Conservation (phyloP, 2,329 filamentous ascomycete species). For the Clonostachys byssicola region DNA sequence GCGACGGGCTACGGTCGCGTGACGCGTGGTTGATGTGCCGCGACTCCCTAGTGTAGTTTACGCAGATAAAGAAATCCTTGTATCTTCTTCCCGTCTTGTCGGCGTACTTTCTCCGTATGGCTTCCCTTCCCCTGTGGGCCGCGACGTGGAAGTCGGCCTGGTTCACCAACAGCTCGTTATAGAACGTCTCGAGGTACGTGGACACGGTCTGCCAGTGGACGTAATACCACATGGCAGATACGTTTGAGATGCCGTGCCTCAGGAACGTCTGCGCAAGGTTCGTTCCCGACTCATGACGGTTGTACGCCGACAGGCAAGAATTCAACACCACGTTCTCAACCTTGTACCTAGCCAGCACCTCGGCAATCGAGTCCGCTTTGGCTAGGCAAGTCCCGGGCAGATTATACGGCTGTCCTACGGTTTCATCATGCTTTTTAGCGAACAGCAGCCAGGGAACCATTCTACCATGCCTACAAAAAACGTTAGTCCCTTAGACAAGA, state of each 20-base stretch:
- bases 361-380: constrained; percentile 12
- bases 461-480: constrained; percentile 9
- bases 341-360: constrained; percentile 12
- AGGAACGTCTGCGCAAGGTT: constrained; percentile 20
- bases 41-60: constrained; percentile 16
- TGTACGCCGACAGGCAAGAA: constrained; percentile 19
- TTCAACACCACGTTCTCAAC: constrained; percentile 20
- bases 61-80: constrained; percentile 20
- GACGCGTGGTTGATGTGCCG: constrained; percentile 7
- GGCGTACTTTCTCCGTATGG: constrained; percentile 13
- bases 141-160: constrained; percentile 17
- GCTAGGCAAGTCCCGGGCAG: constrained; percentile 14
- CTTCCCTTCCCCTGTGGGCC: constrained; percentile 17
- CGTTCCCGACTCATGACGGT: constrained; percentile 10
- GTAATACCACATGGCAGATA: constrained; percentile 21
- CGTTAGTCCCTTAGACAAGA: neutral
- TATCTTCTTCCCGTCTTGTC: constrained; percentile 9
- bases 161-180: constrained; percentile 15
- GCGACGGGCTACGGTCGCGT: constrained; percentile 12
- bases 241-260: constrained; percentile 14
- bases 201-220: constrained; percentile 18
- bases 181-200: constrained; percentile 18
- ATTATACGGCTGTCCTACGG: constrained; percentile 6
- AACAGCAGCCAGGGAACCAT: constrained; percentile 16
- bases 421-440: constrained; percentile 9